Evolutionary conservation across 192 early-diverging fungal species (phyloP).

Genomic region (Backusella parvicylindrica): DNA sequence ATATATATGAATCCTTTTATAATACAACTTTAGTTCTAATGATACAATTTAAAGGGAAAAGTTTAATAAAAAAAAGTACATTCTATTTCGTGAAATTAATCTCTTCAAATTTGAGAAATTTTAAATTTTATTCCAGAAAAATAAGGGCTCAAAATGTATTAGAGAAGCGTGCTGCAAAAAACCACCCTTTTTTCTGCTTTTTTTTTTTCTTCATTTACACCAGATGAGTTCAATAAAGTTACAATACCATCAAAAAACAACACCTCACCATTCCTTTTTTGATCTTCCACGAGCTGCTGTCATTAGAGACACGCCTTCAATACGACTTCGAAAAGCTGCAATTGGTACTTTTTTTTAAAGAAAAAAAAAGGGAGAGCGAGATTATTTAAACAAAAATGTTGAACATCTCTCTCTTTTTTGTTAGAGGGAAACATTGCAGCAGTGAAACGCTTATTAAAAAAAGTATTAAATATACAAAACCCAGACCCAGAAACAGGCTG

Average conservation of each 20-base stretch:
- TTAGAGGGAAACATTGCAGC: conserved; percentile 37
- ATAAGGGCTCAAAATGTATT: not conserved
- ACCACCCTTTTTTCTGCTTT: not conserved
- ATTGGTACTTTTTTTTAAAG: conserved; percentile 13
- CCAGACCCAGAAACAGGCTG: conserved; percentile 35
- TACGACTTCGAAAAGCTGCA: conserved; percentile 32
- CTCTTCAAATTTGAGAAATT: no score
- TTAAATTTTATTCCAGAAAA: no score
- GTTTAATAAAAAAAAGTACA: no score
- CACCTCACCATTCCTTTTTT: conserved; percentile 21
- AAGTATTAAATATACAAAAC: conserved; percentile 34
- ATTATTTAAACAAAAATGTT: not conserved
- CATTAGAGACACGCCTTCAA: conserved; percentile 28
- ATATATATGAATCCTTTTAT: no score
- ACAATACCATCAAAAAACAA: not conserved
- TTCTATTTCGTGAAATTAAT: no score
- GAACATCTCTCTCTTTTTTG: not conserved
- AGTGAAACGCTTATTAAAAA: conserved; percentile 29
- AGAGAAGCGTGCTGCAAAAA: not conserved
- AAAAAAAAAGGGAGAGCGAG: not conserved
- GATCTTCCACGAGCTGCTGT: conserved; percentile 29
- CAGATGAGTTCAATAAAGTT: not conserved
- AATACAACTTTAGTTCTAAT: no score
- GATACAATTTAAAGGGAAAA: no score
- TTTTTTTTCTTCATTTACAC: not conserved